Conservation (phyloP, 192 early-diverging fungal genomes). For the Linnemannia schmuckeri region DNA sequence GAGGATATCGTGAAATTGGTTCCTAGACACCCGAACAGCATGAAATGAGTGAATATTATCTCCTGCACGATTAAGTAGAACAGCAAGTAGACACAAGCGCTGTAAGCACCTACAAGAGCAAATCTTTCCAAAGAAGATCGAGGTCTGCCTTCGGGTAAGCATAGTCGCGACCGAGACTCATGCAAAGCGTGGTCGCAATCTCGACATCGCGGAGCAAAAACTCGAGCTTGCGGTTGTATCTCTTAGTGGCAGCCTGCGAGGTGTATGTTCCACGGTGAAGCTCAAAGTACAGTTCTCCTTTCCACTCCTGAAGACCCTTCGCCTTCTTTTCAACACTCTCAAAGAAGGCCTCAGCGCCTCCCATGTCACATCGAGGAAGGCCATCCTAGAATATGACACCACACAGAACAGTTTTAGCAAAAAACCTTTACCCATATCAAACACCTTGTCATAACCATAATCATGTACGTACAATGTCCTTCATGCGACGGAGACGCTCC, state of each 20-base stretch:
- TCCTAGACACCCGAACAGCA: conserved; percentile 44
- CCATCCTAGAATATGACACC: conserved; percentile 67
- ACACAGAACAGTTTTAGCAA: neutral
- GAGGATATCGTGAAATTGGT: conserved; percentile 98
- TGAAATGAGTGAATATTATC: neutral
- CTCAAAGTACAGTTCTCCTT: conserved; percentile 99
- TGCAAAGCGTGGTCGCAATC: conserved; percentile 66
- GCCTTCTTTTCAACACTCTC: conserved; percentile 78
- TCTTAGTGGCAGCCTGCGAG: conserved; percentile 88
- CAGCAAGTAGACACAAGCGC: neutral
- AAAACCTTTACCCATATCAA: neutral
- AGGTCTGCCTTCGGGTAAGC: conserved; percentile 84
- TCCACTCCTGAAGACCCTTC: conserved; percentile 85
- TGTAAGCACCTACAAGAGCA: conserved; percentile 73
- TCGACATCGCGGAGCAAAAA: conserved; percentile 89
- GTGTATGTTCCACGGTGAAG: conserved; percentile 99
- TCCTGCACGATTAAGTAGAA: neutral
- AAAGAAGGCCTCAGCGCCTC: conserved; percentile 88
- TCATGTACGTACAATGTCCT: conserved; percentile 65
- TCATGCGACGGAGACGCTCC: conserved; percentile 83
- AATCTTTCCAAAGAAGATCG: conserved; percentile 88
- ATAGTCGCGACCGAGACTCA: conserved; percentile 1
- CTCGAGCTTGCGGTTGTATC: conserved; percentile 89
- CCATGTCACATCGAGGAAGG: conserved; percentile 78
- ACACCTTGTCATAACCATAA: neutral